A percentile compares a stretch with the other conserved stretches of the same genome.
Evolutionary conservation across 768 basidiomycete genomes (phyloP).

Genomic region (Lactarius vividus): DNA sequence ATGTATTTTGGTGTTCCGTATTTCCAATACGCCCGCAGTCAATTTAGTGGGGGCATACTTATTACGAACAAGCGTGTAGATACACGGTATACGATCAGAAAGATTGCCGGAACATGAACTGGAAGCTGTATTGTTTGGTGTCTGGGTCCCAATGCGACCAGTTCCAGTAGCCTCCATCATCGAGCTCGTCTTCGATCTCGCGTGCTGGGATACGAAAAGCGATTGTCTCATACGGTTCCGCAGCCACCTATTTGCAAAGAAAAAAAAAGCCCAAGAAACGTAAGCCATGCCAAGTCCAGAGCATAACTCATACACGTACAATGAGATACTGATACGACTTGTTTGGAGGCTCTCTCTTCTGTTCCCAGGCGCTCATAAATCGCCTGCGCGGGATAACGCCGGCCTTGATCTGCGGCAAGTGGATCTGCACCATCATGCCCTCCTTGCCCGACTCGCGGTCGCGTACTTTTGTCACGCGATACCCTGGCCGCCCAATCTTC

Average conservation of each 20-base stretch:
- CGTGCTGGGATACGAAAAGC: slow-evolving; percentile 98
- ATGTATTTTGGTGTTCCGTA: slow-evolving; percentile 12
- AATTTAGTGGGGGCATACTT: neutral
- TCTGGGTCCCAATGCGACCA: slow-evolving; percentile 99
- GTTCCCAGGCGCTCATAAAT: slow-evolving; percentile 98
- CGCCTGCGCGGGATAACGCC: slow-evolving; percentile 81
- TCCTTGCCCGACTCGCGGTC: slow-evolving; percentile 88
- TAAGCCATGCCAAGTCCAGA: slow-evolving; percentile 26
- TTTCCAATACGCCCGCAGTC: neutral
- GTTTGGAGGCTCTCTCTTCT: slow-evolving; percentile 92
- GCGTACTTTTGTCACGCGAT: slow-evolving; percentile 94
- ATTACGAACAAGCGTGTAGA: neutral
- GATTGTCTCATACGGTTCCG: slow-evolving; percentile 99
- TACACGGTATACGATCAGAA: slow-evolving; percentile 31
- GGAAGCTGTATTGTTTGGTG: slow-evolving; percentile 96
- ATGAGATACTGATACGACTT: slow-evolving; percentile 97
- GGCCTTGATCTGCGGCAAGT: slow-evolving; percentile 89
- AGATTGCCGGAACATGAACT: slow-evolving; percentile 85
- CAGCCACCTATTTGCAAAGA: slow-evolving; percentile 67
- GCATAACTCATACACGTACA: slow-evolving; percentile 48
- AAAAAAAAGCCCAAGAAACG: neutral
- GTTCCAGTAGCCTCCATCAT: slow-evolving; percentile 88
- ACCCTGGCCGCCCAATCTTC: slow-evolving; percentile 95
- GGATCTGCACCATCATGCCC: slow-evolving; percentile 97
- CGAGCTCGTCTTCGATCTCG: slow-evolving; percentile 93